phyloP scores from a whole-genome alignment of 108 stramenopile species.

The Nannochloropsis salina region DNA sequence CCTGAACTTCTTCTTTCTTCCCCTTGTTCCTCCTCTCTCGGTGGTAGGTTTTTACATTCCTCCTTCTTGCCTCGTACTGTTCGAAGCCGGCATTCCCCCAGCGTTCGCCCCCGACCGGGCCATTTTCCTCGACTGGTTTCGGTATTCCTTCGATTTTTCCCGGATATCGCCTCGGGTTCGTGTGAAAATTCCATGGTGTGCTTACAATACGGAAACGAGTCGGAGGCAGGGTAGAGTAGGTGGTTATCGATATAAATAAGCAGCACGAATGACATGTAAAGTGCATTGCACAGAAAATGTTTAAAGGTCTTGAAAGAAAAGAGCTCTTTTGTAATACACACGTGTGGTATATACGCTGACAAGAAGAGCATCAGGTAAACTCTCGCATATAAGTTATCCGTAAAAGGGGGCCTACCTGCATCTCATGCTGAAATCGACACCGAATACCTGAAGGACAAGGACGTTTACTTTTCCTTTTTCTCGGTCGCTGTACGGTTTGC shows the following conservation, averaged over 20 bases:
- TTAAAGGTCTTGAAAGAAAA: too few relatives aligned
- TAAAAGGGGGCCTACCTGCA: neutral
- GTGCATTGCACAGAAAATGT: too few relatives aligned
- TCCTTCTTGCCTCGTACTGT: neutral
- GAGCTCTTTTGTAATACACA: too few relatives aligned
- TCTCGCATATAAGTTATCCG: too few relatives aligned
- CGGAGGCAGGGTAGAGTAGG: too few relatives aligned
- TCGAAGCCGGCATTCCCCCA: neutral
- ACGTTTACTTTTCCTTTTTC: neutral
- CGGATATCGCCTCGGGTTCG: neutral
- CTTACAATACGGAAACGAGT: neutral
- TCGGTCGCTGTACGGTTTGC: neutral
- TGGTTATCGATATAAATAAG: too few relatives aligned
- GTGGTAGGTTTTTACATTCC: neutral
- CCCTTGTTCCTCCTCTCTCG: neutral
- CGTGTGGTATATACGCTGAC: too few relatives aligned
- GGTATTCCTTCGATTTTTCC: too few relatives aligned
- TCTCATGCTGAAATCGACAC: neutral
- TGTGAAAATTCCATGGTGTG: neutral
- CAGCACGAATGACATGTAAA: too few relatives aligned
- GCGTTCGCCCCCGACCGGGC: neutral
- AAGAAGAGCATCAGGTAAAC: too few relatives aligned
- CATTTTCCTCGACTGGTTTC: too few relatives aligned
- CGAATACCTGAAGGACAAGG: neutral
- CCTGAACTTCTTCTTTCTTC: neutral